Evolutionary conservation across 768 basidiomycete species (phyloP), one percentile per base, ranked within the genome.

Genomic region (Suillus subalutaceus): DNA sequence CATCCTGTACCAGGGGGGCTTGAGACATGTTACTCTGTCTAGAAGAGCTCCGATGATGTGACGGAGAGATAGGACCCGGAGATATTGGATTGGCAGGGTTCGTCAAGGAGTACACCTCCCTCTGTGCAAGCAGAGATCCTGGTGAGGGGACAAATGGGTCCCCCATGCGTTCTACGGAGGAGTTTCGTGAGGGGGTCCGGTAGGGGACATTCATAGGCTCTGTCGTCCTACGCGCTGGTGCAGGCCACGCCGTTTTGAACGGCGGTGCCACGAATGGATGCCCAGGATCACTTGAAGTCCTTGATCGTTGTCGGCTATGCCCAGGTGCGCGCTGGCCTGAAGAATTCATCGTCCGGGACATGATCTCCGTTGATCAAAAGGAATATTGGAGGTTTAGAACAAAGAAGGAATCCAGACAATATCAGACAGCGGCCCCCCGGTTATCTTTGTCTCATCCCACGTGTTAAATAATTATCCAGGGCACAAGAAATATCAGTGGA

Each of bases 231-330:
- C 73, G 75, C 3, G 68, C 70, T 7, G 75, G 75, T 6, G 69
- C 57, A 35, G 76, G 76, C 68, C 75, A 66, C 20, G n/a, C 68
- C 23, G 70, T 46, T 61, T 67, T 67, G 63, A 76, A 72, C 0
- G 76, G 77, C 8, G 71, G 74, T 15, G 61, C 48, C 37, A 70
- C 66, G 53, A 68, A 68, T 1, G 65, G 18, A 32, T 72, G 68
- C 35, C 69, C 74, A 40, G 75, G 71, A 63, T 77, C 76, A 56
- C 74, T 73, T 2, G 66, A 66, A 26, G 70, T 16, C 44, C 68
- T 67, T 37, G 65, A 70, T 38, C 67, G 67, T 0, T 66, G 69
- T 40, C 63, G 67, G 20, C 72, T 59, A 53, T 62, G 65, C 37
- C 64, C 64, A 40, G 66, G 65, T 23, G 64, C 18, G 52, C 55